Evolutionary conservation across 2,329 filamentous ascomycete genomes (phyloP).

Genomic region (Thelonectria olida): DNA sequence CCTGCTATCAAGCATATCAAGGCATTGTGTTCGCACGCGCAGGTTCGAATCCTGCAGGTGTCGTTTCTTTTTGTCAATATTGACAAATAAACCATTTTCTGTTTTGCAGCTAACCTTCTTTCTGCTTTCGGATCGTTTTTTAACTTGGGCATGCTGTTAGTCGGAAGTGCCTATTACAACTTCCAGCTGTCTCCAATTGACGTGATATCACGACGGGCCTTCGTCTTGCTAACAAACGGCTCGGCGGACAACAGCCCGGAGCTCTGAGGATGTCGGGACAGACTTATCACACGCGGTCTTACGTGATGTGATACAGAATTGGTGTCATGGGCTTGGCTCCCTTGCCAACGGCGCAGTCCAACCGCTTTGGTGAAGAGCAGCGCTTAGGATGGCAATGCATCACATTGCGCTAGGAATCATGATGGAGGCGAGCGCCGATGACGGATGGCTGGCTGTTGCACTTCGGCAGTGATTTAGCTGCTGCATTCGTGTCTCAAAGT

Average conservation of each 20-base stretch:
- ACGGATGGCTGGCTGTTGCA: background rate
- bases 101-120: no score
- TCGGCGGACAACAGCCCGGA: constrained; percentile 19
- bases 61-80: background rate
- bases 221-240: constrained; percentile 20
- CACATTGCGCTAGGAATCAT: constrained; percentile 5
- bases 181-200: background rate
- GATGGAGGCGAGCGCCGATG: background rate
- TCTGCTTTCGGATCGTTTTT: no score
- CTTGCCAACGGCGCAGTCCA: background rate
- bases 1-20: constrained; percentile 15
- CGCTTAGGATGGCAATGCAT: background rate
- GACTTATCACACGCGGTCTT: background rate
- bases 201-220: background rate
- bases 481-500: no score
- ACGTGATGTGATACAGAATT: constrained; percentile 18
- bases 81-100: no score
- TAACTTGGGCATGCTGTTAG: no score
- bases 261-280: constrained; percentile 13
- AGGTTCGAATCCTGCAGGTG: constrained; percentile 15
- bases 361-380: constrained; percentile 2
- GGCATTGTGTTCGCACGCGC: constrained; percentile 12
- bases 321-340: constrained; percentile 16
- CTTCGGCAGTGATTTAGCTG: no score
- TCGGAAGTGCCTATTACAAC: no score